These are phyloP conservation scores for Micromonas pusilla DNA, from an alignment of 139 green algal genomes.

Conservation along the genomic window DNA sequence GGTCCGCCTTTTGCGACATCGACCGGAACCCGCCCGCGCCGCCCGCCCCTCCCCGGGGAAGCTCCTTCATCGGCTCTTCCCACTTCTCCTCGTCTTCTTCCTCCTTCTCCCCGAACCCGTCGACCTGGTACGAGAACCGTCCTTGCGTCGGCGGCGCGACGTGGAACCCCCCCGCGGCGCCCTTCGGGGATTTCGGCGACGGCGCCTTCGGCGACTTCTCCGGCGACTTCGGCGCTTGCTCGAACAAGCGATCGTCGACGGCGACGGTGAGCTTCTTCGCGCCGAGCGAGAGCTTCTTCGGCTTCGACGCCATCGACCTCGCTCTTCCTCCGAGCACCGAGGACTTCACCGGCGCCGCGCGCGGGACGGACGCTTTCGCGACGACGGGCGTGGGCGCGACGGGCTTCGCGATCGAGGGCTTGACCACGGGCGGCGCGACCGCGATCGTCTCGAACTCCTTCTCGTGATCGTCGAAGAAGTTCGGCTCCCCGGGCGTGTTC, in stretches of 20 bases:
- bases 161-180: not conserved
- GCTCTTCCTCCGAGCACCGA: constrained; percentile 34
- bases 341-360: constrained; percentile 36
- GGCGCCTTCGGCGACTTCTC: not conserved
- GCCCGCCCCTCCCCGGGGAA: constrained; percentile 27
- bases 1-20: not conserved
- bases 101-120: not conserved
- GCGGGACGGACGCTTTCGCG: constrained; percentile 25
- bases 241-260: constrained; percentile 59
- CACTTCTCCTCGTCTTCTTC: constrained; percentile 14
- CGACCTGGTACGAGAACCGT: constrained; percentile 18
- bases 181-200: not conserved
- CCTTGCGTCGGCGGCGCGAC: not conserved
- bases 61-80: not conserved
- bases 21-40: not conserved
- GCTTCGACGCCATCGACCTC: not conserved
- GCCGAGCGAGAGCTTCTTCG: constrained; percentile 52
- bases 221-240: constrained; percentile 26
- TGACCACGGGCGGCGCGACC: not conserved
- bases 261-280: constrained; percentile 75
- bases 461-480: constrained; percentile 8
- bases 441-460: not conserved
- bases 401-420: not conserved
- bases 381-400: not conserved
- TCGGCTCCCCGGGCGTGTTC: too few relatives aligned